phyloP scores from a whole-genome alignment of 441 rosid species.

The Euphorbia celastroides region DNA sequence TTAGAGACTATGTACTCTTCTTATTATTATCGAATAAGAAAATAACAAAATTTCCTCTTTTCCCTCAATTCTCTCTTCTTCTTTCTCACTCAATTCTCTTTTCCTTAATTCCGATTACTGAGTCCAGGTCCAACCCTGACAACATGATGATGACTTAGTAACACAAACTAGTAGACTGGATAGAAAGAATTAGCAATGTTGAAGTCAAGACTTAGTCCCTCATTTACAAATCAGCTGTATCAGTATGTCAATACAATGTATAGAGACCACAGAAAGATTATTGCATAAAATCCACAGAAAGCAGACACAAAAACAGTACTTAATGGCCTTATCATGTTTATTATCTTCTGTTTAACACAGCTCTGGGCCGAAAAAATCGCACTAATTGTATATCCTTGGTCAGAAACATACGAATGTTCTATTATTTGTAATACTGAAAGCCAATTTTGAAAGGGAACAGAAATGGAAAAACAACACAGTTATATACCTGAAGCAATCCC shows the following conservation, averaged over 20 bases:
- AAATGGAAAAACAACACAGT: constrained; percentile 9
- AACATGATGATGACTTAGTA: background rate
- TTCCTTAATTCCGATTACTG: no score
- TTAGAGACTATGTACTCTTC: no score
- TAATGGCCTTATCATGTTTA: background rate
- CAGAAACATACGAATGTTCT: background rate
- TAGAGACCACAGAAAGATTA: background rate
- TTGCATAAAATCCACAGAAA: constrained; percentile 1
- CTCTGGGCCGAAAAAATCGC: no score
- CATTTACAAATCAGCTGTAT: background rate
- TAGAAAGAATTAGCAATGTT: background rate
- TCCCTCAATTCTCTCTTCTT: no score
- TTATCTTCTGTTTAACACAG: background rate
- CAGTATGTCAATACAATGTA: background rate
- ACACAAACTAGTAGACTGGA: background rate
- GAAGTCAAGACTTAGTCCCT: background rate
- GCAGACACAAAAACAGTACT: background rate
- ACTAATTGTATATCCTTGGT: background rate
- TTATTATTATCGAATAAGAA: no score
- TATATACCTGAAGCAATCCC: constrained; percentile 91
- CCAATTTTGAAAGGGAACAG: constrained; percentile 7
- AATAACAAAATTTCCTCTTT: no score
- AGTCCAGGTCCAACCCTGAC: no score
- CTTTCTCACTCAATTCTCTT: no score
- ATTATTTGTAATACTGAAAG: background rate